Percentiles rank a stretch among this genome's conserved stretches.
Evolutionary conservation across 345 rosid genomes (phyloP).

Genomic region (Durio zibethinus): DNA sequence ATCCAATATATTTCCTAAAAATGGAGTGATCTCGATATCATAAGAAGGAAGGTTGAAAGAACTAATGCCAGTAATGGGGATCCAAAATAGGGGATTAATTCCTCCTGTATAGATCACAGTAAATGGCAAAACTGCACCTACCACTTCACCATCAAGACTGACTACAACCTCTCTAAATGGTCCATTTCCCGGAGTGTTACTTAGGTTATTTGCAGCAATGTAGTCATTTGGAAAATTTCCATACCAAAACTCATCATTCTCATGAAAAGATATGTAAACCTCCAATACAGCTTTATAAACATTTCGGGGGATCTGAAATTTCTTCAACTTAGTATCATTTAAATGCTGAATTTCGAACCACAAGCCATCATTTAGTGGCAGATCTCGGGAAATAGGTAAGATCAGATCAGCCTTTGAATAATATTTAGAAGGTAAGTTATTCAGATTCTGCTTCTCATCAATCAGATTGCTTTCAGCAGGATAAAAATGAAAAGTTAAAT

Average conservation of each 20-base stretch:
- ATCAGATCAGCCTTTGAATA: conserved; percentile 62
- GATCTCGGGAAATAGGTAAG: conserved; percentile 61
- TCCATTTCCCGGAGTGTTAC: conserved; percentile 60
- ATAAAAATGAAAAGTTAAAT: conserved; percentile 60
- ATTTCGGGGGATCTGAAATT: conserved; percentile 57
- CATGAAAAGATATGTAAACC: conserved; percentile 85
- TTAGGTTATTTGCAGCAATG: conserved; percentile 52
- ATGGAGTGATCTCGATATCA: conserved; percentile 70
- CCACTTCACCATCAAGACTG: conserved; percentile 49
- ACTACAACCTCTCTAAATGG: conserved; percentile 87
- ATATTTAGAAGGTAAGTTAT: conserved; percentile 19
- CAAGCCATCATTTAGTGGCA: conserved; percentile 63
- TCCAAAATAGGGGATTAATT: conserved; percentile 71
- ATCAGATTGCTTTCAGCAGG: conserved; percentile 29
- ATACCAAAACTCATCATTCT: conserved; percentile 90
- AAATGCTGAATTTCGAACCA: conserved; percentile 70
- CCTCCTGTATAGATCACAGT: conserved; percentile 88
- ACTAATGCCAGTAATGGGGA: conserved; percentile 71
- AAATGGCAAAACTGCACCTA: conserved; percentile 86
- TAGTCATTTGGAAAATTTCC: conserved; percentile 64
- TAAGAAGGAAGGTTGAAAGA: conserved; percentile 84
- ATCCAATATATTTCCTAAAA: conserved; percentile 62
- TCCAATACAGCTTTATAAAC: conserved; percentile 84
- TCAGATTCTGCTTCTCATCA: conserved; percentile 4
- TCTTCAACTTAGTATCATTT: conserved; percentile 37